phyloP scores from a whole-genome alignment of 768 basidiomycete genomes.

The Paxillus ammoniavirescens region DNA sequence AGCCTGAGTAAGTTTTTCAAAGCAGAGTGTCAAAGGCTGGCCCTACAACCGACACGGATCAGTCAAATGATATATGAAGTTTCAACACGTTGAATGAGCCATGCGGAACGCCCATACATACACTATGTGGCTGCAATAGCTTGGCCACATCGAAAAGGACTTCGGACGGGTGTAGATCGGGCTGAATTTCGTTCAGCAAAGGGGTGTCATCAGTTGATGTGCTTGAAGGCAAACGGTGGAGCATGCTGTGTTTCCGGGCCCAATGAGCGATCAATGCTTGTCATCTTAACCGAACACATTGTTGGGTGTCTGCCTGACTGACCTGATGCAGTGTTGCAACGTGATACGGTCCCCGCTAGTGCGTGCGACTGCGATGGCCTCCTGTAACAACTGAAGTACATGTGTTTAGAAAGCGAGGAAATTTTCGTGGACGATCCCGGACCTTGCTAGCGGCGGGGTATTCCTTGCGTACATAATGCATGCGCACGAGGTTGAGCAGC shows the following conservation, averaged over 20 bases:
- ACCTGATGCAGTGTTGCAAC: conserved; percentile 79
- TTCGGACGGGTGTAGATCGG: conserved; percentile 73
- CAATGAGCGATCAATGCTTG: conserved; percentile 11
- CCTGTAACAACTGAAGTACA: conserved; percentile 56
- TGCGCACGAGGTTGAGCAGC: conserved; percentile 69
- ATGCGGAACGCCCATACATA: conserved; percentile 27
- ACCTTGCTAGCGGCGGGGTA: conserved; percentile 69
- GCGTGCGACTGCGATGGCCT: conserved; percentile 78
- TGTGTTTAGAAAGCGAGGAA: background rate
- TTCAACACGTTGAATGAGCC: background rate
- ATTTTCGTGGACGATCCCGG: conserved; percentile 4
- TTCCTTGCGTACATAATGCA: conserved; percentile 75
- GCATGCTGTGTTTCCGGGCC: conserved; percentile 44
- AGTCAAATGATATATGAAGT: conserved; percentile 3
- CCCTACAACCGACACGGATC: conserved; percentile 42
- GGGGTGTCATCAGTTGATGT: conserved; percentile 39
- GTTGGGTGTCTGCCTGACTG: conserved; percentile 24
- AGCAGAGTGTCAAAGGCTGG: conserved; percentile 68
- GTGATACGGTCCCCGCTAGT: conserved; percentile 68
- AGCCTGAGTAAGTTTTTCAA: conserved; percentile 66
- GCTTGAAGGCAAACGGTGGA: conserved; percentile 65
- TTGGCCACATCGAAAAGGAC: conserved; percentile 76
- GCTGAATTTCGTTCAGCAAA: conserved; percentile 69
- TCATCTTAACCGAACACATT: conserved; percentile 1
- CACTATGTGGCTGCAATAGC: conserved; percentile 65